Conservation (phyloP, 129 eudicot species). For the Solidago caesia region DNA sequence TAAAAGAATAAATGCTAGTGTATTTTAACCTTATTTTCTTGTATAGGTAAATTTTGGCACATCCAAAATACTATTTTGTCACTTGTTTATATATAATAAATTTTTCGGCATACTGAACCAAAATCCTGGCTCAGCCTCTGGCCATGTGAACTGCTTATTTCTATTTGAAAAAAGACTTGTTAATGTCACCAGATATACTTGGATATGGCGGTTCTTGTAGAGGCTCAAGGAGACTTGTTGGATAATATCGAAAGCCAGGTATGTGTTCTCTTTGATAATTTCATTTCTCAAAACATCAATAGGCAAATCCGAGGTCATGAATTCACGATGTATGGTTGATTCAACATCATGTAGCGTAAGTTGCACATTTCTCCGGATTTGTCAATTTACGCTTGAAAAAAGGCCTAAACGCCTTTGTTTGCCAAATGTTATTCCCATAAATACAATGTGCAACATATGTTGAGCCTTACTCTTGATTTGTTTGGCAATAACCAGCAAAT, state of each 20-base stretch:
- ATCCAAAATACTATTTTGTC: no score
- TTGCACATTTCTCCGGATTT: not conserved
- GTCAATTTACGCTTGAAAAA: no score
- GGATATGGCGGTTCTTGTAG: constrained; percentile 90
- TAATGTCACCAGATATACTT: constrained; percentile 64
- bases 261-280: constrained; percentile 5
- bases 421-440: no score
- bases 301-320: not conserved
- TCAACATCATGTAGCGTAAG: not conserved
- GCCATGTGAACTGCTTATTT: not conserved
- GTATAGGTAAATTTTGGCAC: no score
- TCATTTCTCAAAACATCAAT: not conserved
- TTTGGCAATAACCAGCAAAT: not conserved
- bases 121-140: no score
- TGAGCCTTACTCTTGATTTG: not conserved
- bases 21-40: no score
- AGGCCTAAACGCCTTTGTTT: no score
- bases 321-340: not conserved
- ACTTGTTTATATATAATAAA: no score
- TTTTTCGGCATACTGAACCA: no score
- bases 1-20: no score
- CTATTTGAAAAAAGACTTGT: not conserved
- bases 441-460: not conserved
- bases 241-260: constrained; percentile 97
- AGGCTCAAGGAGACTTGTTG: constrained; percentile 86